Conservation (phyloP, 495 filamentous ascomycete genomes). For the Lophium mytilinum region DNA sequence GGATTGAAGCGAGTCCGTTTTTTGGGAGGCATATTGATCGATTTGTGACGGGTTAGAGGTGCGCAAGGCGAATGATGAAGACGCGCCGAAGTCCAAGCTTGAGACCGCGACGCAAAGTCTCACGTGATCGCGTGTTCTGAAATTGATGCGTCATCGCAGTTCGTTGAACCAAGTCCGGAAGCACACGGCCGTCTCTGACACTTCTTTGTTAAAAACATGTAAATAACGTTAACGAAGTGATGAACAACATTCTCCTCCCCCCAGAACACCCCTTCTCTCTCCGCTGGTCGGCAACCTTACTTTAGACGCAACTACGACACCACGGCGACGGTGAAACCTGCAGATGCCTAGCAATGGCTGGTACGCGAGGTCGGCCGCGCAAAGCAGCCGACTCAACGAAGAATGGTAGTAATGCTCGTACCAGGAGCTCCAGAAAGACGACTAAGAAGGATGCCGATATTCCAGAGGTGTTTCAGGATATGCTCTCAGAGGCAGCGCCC, state of each 20-base stretch:
- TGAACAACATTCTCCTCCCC: neutral
- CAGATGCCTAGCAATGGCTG: neutral
- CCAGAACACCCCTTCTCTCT: neutral
- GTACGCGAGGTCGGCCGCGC: neutral
- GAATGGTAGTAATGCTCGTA: neutral
- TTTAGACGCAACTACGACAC: neutral
- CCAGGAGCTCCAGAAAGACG: conserved; percentile 3
- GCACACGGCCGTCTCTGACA: neutral
- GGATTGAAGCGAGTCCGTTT: neutral
- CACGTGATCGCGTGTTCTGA: neutral
- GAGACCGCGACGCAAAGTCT: neutral
- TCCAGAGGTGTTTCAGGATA: conserved; percentile 20
- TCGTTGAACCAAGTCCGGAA: neutral
- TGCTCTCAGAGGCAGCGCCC: conserved; percentile 12
- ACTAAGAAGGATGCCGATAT: conserved; percentile 8
- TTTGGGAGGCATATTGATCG: neutral
- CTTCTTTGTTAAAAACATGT: neutral
- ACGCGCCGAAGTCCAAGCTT: neutral
- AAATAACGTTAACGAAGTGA: neutral
- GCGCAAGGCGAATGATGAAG: neutral
- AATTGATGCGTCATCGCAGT: neutral
- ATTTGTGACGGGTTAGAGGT: neutral
- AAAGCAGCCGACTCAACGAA: neutral
- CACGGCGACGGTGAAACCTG: too few species aligned
- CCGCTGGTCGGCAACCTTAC: neutral